Conservation (phyloP, 2,329 filamentous ascomycete genomes). For the Fulvia fulva region DNA sequence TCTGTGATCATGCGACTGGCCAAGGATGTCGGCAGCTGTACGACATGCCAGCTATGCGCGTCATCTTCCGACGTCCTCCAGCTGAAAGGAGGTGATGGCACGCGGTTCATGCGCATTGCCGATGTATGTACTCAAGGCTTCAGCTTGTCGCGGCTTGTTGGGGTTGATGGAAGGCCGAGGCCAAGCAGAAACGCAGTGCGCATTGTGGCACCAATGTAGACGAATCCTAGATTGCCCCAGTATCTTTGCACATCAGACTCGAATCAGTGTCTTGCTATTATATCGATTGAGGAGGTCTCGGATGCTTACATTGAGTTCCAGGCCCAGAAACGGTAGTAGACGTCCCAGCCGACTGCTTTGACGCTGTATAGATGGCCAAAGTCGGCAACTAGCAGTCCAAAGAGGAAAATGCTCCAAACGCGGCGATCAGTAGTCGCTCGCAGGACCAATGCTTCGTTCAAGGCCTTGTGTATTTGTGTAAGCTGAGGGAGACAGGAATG, state of each 20-base stretch:
- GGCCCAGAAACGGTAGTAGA: constrained; percentile 40
- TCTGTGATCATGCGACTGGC: not conserved
- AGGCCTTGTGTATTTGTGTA: constrained; percentile 37
- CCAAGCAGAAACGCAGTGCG: constrained; percentile 33
- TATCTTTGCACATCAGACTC: not conserved
- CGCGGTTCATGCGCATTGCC: not conserved
- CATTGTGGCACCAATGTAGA: constrained; percentile 35
- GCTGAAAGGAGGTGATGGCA: not conserved
- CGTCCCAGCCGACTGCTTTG: constrained; percentile 51
- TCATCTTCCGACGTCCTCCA: not conserved
- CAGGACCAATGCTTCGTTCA: constrained; percentile 74
- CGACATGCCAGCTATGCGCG: constrained; percentile 1
- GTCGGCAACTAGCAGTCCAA: constrained; percentile 69
- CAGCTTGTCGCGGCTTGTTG: not conserved
- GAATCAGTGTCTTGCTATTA: not conserved
- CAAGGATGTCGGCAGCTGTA: not conserved
- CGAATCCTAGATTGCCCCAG: constrained; percentile 31
- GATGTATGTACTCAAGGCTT: not conserved
- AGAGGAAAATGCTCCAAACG: constrained; percentile 67
- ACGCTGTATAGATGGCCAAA: constrained; percentile 70
- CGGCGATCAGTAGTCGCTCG: constrained; percentile 62
- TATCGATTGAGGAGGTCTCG: not conserved
- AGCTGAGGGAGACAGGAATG: not conserved
- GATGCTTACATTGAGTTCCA: constrained; percentile 35
- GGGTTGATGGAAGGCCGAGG: constrained; percentile 23